These are phyloP conservation scores for Phytopythium litorale DNA, from an alignment of 352 stramenopile species.

Conservation along the genomic window DNA sequence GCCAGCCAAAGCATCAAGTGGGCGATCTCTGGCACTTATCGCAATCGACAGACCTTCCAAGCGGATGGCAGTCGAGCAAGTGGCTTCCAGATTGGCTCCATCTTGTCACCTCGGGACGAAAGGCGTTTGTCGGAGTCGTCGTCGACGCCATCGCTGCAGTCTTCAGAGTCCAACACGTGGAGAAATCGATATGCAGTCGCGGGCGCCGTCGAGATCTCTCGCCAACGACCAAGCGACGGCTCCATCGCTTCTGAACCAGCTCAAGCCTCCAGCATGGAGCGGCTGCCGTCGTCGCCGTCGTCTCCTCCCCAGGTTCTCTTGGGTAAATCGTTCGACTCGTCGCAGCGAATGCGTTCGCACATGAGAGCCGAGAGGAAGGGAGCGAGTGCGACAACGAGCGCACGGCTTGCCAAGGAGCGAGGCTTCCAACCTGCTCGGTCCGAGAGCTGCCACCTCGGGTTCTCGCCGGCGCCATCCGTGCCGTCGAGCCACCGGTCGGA, in stretches of 20 bases:
- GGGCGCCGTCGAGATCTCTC: neutral
- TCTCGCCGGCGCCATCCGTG: neutral
- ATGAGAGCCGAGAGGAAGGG: neutral
- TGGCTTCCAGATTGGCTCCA: neutral
- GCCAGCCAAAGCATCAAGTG: neutral
- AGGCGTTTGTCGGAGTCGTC: neutral
- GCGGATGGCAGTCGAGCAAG: neutral
- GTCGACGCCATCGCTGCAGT: neutral
- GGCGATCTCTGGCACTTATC: neutral
- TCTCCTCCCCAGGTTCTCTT: neutral
- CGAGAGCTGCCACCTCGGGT: neutral
- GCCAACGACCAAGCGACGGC: neutral
- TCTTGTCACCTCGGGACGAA: slow-evolving; percentile 7
- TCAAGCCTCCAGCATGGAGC: neutral
- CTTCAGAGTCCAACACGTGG: neutral
- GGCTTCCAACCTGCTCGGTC: neutral
- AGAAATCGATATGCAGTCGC: neutral
- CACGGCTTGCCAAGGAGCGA: neutral
- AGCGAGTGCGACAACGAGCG: neutral
- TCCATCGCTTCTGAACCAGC: neutral
- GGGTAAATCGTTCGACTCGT: slow-evolving; percentile 6
- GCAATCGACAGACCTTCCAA: neutral
- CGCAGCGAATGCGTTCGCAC: neutral
- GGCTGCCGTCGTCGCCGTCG: neutral
- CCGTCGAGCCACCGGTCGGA: slow-evolving; percentile 2